These are phyloP conservation scores for Sungouiozyma intestinalis DNA, from an alignment of 805 yeast genomes.

Conservation along the genomic window DNA sequence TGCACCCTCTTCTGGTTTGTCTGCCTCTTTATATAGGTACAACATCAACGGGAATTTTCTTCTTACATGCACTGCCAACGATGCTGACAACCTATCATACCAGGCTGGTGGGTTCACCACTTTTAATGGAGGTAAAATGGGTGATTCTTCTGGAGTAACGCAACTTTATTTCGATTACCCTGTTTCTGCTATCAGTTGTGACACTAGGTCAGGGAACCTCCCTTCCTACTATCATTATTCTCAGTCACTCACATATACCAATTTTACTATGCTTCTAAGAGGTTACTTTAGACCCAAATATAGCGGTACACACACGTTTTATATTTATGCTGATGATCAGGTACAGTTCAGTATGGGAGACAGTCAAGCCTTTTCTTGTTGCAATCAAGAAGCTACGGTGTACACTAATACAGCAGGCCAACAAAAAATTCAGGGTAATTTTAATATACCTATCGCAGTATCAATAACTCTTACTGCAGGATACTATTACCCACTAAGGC, in stretches of 20 bases:
- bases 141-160: not conserved
- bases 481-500: not conserved
- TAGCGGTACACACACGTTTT: not conserved
- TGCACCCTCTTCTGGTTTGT: no score
- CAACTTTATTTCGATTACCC: not conserved
- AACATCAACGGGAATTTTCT: no score
- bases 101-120: no score
- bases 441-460: not conserved
- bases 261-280: not conserved
- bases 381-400: not conserved
- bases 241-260: not conserved
- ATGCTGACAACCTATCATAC: no score
- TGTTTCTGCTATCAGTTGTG: not conserved
- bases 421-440: not conserved
- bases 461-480: not conserved
- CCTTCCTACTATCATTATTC: not conserved
- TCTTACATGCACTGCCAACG: no score
- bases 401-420: not conserved
- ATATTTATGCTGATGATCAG: not conserved
- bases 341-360: not conserved
- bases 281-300: not conserved
- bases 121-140: no score
- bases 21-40: no score
- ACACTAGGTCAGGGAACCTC: not conserved
- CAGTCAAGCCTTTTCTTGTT: not conserved